Conservation (phyloP, 305 asterid genomes). For the Fraxinus sp. region DNA sequence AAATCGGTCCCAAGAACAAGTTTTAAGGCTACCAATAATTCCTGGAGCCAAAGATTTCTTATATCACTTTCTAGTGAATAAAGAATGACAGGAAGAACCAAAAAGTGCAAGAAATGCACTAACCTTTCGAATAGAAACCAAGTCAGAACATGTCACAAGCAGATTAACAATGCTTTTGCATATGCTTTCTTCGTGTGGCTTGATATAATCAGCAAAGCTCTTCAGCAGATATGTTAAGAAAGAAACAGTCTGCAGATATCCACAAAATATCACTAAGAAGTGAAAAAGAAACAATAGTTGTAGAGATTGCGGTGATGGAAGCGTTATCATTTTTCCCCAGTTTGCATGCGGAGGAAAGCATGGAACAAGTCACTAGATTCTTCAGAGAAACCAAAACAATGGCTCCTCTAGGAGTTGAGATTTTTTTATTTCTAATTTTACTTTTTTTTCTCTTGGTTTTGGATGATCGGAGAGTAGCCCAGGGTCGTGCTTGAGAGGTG, state of each 20-base stretch:
- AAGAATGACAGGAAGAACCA: slow-evolving; percentile 10
- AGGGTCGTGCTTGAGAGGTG: background rate
- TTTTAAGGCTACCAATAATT: slow-evolving; percentile 93
- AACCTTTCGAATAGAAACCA: slow-evolving; percentile 94
- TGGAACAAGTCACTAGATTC: background rate
- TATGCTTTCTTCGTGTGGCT: slow-evolving; percentile 96
- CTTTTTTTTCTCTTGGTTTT: background rate
- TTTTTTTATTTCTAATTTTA: background rate
- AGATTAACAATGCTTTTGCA: slow-evolving; percentile 98
- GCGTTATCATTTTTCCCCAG: background rate
- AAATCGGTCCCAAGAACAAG: slow-evolving; percentile 98
- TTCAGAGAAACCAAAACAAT: background rate
- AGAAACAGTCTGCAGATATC: slow-evolving; percentile 80
- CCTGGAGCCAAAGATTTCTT: slow-evolving; percentile 49
- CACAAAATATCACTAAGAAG: slow-evolving; percentile 20
- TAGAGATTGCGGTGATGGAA: background rate
- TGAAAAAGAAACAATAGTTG: background rate
- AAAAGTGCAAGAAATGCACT: slow-evolving; percentile 18
- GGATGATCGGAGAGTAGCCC: background rate
- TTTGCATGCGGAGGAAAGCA: background rate
- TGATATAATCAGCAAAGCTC: slow-evolving; percentile 87
- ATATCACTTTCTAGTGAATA: slow-evolving; percentile 29
- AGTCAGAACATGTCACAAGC: slow-evolving; percentile 97
- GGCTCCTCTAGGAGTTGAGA: background rate
- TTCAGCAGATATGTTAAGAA: slow-evolving; percentile 95